Base-by-base conservation (phyloP, 345 rosid genomes). In the Erysimum cheiranthoides region DNA sequence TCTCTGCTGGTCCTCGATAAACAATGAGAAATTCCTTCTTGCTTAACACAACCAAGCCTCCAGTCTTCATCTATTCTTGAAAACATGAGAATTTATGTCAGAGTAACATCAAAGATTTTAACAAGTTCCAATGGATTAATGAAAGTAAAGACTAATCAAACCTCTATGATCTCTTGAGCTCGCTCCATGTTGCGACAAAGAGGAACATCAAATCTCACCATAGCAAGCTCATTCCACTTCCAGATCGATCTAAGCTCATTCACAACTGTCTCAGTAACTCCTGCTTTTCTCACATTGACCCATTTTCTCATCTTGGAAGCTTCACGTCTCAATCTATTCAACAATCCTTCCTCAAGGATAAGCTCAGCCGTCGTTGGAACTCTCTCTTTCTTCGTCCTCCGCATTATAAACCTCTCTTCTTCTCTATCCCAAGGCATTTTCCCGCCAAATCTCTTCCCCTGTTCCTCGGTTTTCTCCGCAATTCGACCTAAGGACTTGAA, bases 281-380 rank as follows among this genome's bases (percentile, higher is more conserved):
- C 97, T 34, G 91, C 90, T 85, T 90, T 92, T 81, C 77, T 85
- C 72, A 90, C 97, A 84, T 88, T 92, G 65, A 90, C 87, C 97
- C 96, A 92, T 59, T 83, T 82, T 83, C 85, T 86, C 87, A 92
- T 80, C 80, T 66, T 81, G 21, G 62, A 57, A 66, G 88, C 97
- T 65, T 86, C 89, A 35, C 18, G 61, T 81, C 93, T 86, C 84
- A 92, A 79, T 73, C 84, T 89, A 75, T 36, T 74, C 60, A 90
- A 80, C 82, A 84, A 74, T 45, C 67, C 85, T 77, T 78, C 66
- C 25, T 89, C 96, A 16, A 89, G 85, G 43, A 59, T 70, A 82
- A 81, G 80, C 74, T 90, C 90, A 9, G 89, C 90, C 27, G 72
- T 79, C 47, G 80, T 82, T 68, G 68, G 78, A 57, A 75, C 83